A percentile compares a stretch with the other conserved stretches of the same genome.
Evolutionary conservation across 208 protist genomes (phyloP).

Genomic region (Naegleria fowleri): DNA sequence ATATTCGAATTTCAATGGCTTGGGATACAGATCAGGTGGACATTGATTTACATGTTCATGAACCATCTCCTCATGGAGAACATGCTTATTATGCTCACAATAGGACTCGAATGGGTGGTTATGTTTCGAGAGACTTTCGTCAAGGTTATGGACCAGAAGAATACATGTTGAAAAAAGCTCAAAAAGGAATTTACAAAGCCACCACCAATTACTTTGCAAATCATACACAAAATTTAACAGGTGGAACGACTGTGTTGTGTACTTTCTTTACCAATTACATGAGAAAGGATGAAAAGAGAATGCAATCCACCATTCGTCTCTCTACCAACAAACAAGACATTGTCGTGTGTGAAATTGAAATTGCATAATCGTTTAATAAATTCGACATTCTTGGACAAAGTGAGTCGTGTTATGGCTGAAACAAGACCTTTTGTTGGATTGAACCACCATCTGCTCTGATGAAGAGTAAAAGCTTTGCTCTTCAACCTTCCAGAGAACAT

Average conservation of each 20-base stretch:
- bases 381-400: no score
- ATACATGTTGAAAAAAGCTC: not conserved
- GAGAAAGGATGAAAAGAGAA: not conserved
- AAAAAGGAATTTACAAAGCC: not conserved
- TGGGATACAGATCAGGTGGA: not conserved
- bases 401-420: no score
- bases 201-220: not conserved
- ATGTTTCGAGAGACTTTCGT: not conserved
- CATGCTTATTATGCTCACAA: not conserved
- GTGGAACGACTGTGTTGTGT: constrained; percentile 12
- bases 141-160: constrained; percentile 7
- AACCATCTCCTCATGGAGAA: not conserved
- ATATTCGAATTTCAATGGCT: constrained; percentile 21
- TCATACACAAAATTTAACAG: not conserved
- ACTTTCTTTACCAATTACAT: constrained; percentile 3
- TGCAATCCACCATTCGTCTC: not conserved
- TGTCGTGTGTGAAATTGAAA: constrained; percentile 15
- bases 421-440: no score
- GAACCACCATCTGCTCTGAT: no score
- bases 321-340: not conserved
- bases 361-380: not conserved
- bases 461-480: no score
- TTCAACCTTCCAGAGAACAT: no score
- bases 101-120: not conserved
- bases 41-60: constrained; percentile 6